Evolutionary conservation across 805 yeast species (phyloP).

Genomic region (Wickerhamomyces bovis): DNA sequence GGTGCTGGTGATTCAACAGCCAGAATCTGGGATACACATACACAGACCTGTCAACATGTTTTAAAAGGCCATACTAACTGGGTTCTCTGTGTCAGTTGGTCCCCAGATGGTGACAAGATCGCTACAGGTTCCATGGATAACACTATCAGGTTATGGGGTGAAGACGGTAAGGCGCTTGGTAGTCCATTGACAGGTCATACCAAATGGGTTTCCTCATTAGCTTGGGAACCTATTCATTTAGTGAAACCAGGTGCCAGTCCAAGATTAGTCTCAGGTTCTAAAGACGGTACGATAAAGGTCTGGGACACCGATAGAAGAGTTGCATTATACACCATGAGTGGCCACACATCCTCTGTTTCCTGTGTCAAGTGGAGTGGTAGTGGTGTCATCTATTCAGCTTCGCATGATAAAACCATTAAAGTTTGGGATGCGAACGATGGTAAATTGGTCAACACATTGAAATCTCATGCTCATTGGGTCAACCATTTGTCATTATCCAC

Average conservation of each 20-base stretch:
- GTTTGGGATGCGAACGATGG: conserved; percentile 87
- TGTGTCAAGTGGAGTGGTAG: conserved; percentile 98
- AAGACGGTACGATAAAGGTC: conserved; percentile 81
- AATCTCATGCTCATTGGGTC: conserved; percentile 96
- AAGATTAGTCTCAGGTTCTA: conserved; percentile 79
- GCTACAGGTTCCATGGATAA: conserved; percentile 97
- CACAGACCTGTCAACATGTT: conserved; percentile 83
- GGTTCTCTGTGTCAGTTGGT: conserved; percentile 89
- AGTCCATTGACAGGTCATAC: conserved; percentile 72
- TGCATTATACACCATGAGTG: conserved; percentile 67
- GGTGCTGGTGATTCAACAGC: conserved; percentile 98
- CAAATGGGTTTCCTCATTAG: conserved; percentile 82
- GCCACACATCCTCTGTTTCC: conserved; percentile 84
- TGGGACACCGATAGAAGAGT: conserved; percentile 80
- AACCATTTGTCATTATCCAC: conserved; percentile 90
- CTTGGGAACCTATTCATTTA: conserved; percentile 93
- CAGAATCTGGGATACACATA: conserved; percentile 93
- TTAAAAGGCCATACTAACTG: conserved; percentile 84
- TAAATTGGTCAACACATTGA: conserved; percentile 67
- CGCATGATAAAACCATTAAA: conserved; percentile 91
- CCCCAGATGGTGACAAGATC: conserved; percentile 83
- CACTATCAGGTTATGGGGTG: conserved; percentile 84
- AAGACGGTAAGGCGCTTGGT: conserved; percentile 69
- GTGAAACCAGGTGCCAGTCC: conserved; percentile 61
- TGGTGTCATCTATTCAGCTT: conserved; percentile 76